A percentile compares a stretch with the other conserved stretches of the same genome.
Conservation (phyloP, 2,329 filamentous ascomycete species). For the Domatiomyces globalis region DNA sequence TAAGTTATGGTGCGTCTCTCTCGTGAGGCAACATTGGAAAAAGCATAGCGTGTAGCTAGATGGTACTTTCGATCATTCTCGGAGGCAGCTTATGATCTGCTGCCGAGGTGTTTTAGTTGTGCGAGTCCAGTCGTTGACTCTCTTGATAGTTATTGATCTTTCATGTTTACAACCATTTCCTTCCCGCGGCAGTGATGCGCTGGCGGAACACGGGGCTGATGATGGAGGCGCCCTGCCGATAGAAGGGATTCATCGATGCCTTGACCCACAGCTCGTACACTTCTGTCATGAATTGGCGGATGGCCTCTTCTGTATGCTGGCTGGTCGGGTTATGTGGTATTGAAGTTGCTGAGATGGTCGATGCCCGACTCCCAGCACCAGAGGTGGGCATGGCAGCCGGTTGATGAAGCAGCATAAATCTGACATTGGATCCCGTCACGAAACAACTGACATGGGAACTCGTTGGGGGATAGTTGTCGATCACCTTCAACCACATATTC, state of each 20-base stretch:
- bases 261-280: constrained; percentile 97
- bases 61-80: too few relatives aligned
- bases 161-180: constrained; percentile 62
- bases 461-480: constrained; percentile 75
- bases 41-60: background rate
- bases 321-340: constrained; percentile 74
- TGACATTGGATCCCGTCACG: constrained; percentile 79
- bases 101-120: too few relatives aligned
- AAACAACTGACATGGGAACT: constrained; percentile 92
- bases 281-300: constrained; percentile 86
- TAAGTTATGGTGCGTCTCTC: background rate
- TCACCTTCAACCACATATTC: constrained; percentile 87
- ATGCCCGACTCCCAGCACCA: constrained; percentile 23
- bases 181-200: constrained; percentile 71
- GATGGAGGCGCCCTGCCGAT: constrained; percentile 69
- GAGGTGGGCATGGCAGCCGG: constrained; percentile 38
- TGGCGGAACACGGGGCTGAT: constrained; percentile 73
- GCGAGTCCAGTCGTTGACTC: background rate
- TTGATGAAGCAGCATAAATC: constrained; percentile 88
- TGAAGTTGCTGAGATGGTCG: constrained; percentile 41
- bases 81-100: too few relatives aligned
- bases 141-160: background rate
- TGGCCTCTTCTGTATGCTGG: constrained; percentile 85
- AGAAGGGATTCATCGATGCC: constrained; percentile 94
- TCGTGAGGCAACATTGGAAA: too few relatives aligned